phyloP scores from a whole-genome alignment of 345 rosid genomes.

The Syzygium aromaticum region DNA sequence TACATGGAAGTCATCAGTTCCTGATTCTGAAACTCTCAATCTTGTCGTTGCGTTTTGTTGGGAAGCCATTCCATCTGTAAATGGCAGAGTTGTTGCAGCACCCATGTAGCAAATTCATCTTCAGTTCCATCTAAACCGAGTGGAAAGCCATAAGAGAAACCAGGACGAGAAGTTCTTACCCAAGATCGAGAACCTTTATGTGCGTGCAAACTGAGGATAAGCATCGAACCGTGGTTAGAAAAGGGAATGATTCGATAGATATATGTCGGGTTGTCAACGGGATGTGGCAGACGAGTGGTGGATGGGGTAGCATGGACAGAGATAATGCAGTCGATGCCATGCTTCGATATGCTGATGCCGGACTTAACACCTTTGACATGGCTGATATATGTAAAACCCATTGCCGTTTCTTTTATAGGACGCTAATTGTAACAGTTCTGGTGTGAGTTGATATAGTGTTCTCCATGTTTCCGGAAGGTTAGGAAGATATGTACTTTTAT shows the following conservation, averaged over 20 bases:
- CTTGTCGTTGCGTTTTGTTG: background rate
- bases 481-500: background rate
- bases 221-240: constrained; percentile 27
- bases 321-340: constrained; percentile 40
- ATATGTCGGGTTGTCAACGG: constrained; percentile 54
- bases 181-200: constrained; percentile 6
- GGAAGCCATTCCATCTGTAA: background rate
- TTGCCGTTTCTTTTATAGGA: background rate
- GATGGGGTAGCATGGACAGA: constrained; percentile 45
- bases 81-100: constrained; percentile 21
- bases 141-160: constrained; percentile 6
- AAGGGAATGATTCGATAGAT: constrained; percentile 42
- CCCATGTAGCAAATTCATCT: constrained; percentile 16
- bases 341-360: constrained; percentile 49
- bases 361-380: constrained; percentile 46
- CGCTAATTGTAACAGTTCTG: background rate
- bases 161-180: background rate
- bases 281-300: constrained; percentile 65
- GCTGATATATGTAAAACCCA: constrained; percentile 45
- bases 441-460: background rate
- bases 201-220: constrained; percentile 27
- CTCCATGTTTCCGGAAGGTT: background rate
- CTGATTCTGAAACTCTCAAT: background rate
- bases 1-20: background rate
- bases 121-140: constrained; percentile 3